A percentile compares a stretch with the other conserved stretches of the same genome.
These are phyloP conservation scores for Parsonsia alboflavescens DNA, from an alignment of 257 asterid species.

Conservation along the genomic window DNA sequence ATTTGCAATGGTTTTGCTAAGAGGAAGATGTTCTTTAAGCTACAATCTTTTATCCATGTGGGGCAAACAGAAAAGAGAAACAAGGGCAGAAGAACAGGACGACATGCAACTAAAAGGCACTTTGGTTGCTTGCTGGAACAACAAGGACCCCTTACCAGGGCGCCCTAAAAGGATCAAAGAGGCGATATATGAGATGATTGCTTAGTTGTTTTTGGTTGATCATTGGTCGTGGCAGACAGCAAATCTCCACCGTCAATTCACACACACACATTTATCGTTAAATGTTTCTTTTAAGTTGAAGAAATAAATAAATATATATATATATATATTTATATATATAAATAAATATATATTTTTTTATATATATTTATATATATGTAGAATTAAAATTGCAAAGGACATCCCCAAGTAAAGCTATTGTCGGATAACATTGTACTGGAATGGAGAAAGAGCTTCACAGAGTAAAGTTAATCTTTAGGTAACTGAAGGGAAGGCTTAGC, in stretches of 20 bases:
- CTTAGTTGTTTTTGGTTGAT: slow-evolving; percentile 2
- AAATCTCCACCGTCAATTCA: slow-evolving; percentile 30
- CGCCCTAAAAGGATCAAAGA: background rate
- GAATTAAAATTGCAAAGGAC: background rate
- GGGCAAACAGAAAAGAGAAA: background rate
- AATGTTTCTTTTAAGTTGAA: no score
- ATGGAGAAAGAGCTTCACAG: background rate
- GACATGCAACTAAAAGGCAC: background rate
- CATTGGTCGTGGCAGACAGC: slow-evolving; percentile 32
- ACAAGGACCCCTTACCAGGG: background rate
- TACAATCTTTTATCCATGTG: background rate
- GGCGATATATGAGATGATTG: background rate
- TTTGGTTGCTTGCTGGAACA: background rate
- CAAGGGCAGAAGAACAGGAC: background rate
- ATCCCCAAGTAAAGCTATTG: background rate
- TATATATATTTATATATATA: no score
- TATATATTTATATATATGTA: no score
- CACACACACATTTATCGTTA: no score
- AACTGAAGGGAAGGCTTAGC: background rate
- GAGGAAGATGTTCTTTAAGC: background rate
- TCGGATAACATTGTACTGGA: background rate
- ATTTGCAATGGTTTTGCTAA: background rate
- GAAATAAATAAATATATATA: no score
- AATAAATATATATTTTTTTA: no score
- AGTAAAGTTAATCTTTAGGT: slow-evolving; percentile 1